A percentile compares a stretch with the other conserved stretches of the same genome.
Evolutionary conservation across 345 rosid genomes (phyloP).

Genomic region (Erysimum cheiranthoides): DNA sequence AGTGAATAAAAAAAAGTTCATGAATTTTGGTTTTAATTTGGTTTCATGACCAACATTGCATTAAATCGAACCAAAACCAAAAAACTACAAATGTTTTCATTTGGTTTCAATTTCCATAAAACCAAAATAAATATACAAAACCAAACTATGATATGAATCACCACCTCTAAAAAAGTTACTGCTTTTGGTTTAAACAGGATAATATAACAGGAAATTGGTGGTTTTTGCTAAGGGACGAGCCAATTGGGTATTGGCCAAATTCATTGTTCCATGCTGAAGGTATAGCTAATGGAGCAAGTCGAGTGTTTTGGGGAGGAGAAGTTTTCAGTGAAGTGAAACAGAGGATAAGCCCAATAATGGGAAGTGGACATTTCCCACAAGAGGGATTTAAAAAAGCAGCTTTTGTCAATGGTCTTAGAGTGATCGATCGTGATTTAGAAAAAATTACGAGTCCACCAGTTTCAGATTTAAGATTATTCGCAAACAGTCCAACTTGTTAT

Average conservation of each 20-base stretch:
- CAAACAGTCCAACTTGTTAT: neutral
- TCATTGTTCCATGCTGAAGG: constrained; percentile 14
- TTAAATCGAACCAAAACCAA: neutral
- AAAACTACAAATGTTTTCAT: neutral
- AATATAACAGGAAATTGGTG: constrained; percentile 27
- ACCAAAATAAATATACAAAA: neutral
- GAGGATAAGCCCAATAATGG: constrained; percentile 24
- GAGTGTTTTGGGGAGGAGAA: constrained; percentile 35
- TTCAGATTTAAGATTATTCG: neutral
- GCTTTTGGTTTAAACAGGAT: constrained; percentile 1
- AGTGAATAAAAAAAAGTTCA: neutral
- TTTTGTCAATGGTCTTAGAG: constrained; percentile 20
- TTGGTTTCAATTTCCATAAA: neutral
- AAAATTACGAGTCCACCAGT: neutral
- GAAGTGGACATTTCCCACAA: constrained; percentile 30
- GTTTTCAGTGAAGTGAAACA: constrained; percentile 1
- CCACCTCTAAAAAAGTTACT: neutral
- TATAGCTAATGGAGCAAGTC: constrained; percentile 5
- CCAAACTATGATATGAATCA: neutral
- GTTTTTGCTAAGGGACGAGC: neutral
- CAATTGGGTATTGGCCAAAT: constrained; percentile 43
- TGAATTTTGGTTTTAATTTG: neutral
- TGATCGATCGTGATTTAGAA: neutral
- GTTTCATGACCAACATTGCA: neutral
- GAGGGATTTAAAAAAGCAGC: constrained; percentile 19